phyloP scores from a whole-genome alignment of 208 protist genomes.

The Trypanosomatidae sp. region DNA sequence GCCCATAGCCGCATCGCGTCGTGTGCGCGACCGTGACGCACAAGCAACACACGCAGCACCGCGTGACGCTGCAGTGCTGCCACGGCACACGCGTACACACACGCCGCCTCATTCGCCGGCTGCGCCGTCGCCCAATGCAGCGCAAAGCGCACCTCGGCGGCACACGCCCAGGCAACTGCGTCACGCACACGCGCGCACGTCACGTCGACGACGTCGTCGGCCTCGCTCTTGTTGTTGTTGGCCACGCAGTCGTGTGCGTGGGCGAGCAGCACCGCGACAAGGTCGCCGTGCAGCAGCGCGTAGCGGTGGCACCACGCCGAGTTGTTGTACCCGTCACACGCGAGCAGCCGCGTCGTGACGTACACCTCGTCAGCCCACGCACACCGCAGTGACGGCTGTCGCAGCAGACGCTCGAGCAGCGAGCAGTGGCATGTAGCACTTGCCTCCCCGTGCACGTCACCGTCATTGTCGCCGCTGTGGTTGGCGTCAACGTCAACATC shows the following conservation, averaged over 20 bases:
- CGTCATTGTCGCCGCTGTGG: background rate
- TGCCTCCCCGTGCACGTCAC: background rate
- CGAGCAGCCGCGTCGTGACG: constrained; percentile 34
- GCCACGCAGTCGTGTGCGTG: background rate
- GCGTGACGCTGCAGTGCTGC: constrained; percentile 26
- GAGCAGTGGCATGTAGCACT: background rate
- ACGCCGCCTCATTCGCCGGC: constrained; percentile 62
- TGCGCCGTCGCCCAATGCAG: constrained; percentile 46
- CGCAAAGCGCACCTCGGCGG: constrained; percentile 33
- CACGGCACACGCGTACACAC: constrained; percentile 36
- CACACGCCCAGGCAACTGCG: too few relatives aligned
- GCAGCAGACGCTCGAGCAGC: background rate
- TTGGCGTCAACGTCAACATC: background rate
- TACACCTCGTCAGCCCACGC: constrained; percentile 27
- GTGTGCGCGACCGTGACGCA: too few relatives aligned
- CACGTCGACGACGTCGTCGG: too few relatives aligned
- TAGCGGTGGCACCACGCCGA: constrained; percentile 77
- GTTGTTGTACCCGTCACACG: constrained; percentile 61
- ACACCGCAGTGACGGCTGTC: constrained; percentile 11
- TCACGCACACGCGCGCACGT: too few relatives aligned
- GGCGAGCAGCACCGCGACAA: constrained; percentile 19
- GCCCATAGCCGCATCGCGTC: too few relatives aligned
- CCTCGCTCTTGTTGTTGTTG: background rate
- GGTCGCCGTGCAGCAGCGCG: constrained; percentile 20
- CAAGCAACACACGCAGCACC: constrained; percentile 1